These are phyloP conservation scores for Leishmania mexicana DNA, from an alignment of 208 protist species.

Conservation along the genomic window DNA sequence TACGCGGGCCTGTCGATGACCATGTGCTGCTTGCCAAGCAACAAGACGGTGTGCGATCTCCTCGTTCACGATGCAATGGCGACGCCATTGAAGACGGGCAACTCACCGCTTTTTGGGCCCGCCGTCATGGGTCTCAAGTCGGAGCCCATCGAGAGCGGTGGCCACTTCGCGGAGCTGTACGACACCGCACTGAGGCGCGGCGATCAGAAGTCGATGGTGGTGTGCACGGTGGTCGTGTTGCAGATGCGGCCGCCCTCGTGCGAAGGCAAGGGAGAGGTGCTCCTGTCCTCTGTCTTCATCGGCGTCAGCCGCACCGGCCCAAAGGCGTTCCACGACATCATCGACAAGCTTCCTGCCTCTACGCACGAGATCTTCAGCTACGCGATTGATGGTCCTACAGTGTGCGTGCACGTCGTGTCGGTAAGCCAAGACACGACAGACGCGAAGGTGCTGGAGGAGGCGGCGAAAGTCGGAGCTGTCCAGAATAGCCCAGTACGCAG, in stretches of 20 bases:
- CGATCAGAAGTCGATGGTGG: constrained; percentile 32
- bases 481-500: constrained; percentile 56
- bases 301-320: constrained; percentile 37
- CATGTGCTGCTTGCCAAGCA: constrained; percentile 37
- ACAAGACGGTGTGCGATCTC: constrained; percentile 40
- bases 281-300: constrained; percentile 47
- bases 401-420: constrained; percentile 41
- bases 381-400: constrained; percentile 44
- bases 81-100: constrained; percentile 36
- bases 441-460: constrained; percentile 30
- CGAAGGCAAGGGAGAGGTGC: constrained; percentile 37
- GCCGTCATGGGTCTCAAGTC: constrained; percentile 38
- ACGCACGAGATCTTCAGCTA: constrained; percentile 48
- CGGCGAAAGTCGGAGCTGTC: constrained; percentile 40
- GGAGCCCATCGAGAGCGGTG: constrained; percentile 21
- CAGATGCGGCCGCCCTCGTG: constrained; percentile 29
- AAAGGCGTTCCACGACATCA: constrained; percentile 35
- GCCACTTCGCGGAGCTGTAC: constrained; percentile 35
- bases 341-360: constrained; percentile 27
- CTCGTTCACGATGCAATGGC: constrained; percentile 25
- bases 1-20: constrained; percentile 34
- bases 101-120: constrained; percentile 58
- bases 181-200: constrained; percentile 31
- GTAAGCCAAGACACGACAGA: constrained; percentile 28
- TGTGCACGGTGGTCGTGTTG: constrained; percentile 56